These are phyloP conservation scores for Claviceps sp. DNA, from an alignment of 2,329 filamentous ascomycete genomes.

Conservation along the genomic window DNA sequence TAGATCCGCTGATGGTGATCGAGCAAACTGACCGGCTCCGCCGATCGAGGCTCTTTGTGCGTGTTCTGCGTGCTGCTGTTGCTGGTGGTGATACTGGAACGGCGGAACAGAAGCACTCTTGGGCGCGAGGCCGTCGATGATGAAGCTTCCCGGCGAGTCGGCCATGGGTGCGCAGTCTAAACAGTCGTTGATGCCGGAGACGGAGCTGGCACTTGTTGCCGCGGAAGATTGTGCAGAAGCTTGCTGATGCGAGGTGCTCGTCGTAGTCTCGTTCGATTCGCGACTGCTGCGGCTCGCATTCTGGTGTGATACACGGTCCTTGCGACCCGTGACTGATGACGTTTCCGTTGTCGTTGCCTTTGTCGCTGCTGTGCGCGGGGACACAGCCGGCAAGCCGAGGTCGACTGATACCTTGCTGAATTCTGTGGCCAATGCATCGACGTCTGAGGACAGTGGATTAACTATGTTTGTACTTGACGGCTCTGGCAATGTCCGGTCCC, in stretches of 20 bases:
- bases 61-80: constrained; percentile 25
- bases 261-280: constrained; percentile 36
- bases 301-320: constrained; percentile 18
- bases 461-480: constrained; percentile 37
- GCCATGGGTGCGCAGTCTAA: constrained; percentile 30
- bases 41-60: constrained; percentile 30
- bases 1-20: constrained; percentile 36
- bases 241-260: constrained; percentile 33
- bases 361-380: constrained; percentile 4
- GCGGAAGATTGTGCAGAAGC: constrained; percentile 38
- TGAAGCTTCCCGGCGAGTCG: constrained; percentile 36
- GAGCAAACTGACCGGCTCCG: constrained; percentile 16
- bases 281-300: constrained; percentile 34
- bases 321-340: constrained; percentile 19
- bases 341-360: constrained; percentile 10
- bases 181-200: constrained; percentile 36
- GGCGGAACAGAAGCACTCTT: constrained; percentile 36
- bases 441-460: not conserved
- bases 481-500: constrained; percentile 37
- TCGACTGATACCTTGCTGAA: constrained; percentile 9
- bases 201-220: constrained; percentile 42
- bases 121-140: constrained; percentile 30
- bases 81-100: constrained; percentile 51
- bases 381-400: constrained; percentile 5
- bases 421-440: constrained; percentile 6